Conservation (phyloP, 2,329 filamentous ascomycete genomes). For the Colletotrichum camelliae region DNA sequence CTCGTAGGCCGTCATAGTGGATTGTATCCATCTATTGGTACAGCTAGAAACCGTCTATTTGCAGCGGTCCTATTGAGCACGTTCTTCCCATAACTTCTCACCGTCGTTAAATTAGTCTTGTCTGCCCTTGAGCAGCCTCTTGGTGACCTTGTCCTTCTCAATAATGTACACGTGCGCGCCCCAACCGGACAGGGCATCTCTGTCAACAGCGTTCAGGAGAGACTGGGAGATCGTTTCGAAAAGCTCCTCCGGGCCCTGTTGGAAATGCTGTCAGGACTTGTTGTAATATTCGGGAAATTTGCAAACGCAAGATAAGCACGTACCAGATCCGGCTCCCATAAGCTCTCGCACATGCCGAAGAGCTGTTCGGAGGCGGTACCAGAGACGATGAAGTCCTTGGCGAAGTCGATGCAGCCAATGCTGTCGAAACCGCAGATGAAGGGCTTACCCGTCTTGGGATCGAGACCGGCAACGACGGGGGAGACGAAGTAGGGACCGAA, state of each 20-base stretch:
- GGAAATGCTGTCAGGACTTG: conserved; percentile 22
- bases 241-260: conserved; percentile 84
- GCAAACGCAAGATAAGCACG: conserved; percentile 33
- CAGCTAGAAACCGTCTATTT: conserved; percentile 30
- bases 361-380: conserved; percentile 97
- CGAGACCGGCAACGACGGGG: conserved; percentile 92
- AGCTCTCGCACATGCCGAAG: conserved; percentile 96
- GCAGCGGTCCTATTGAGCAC: conserved; percentile 14
- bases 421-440: conserved; percentile 99
- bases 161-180: conserved; percentile 99
- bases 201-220: conserved; percentile 92
- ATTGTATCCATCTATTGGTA: conserved; percentile 38
- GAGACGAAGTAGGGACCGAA: conserved; percentile 98
- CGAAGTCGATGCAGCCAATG: conserved; percentile 99
- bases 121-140: conserved; percentile 96
- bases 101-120: conserved; percentile 71
- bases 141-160: conserved; percentile 99
- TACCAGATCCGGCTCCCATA: conserved; percentile 98
- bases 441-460: conserved; percentile 90
- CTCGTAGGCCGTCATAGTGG: conserved; percentile 16
- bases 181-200: conserved; percentile 97
- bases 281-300: background rate
- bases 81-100: background rate
- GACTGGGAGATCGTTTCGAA: conserved; percentile 99
- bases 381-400: conserved; percentile 98